Evolutionary conservation across 1,284 basidiomycete genomes (phyloP), one percentile per base, ranked within the genome.

Genomic region (Boletus mariae): DNA sequence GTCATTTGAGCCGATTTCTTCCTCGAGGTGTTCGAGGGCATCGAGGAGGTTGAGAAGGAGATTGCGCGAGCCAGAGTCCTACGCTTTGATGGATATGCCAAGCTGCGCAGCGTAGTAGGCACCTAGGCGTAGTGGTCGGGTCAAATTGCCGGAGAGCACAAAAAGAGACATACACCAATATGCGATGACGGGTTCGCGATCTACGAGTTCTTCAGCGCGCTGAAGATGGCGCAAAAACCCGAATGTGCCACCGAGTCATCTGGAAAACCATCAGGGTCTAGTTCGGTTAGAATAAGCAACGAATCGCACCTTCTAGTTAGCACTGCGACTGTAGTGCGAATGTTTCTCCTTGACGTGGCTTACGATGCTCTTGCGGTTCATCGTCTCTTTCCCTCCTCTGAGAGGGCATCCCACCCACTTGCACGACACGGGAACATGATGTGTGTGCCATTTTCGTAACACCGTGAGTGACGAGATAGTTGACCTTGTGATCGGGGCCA

Each of bases 81-180:
- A 77, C 60, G 77, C 71, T 73, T 87, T 81, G 73, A 84, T 68
- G 32, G 79, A 77, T 63, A 98, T 88, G 47, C 93, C 94, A 40
- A 89, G 74, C 70, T 97, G 91, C 0, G 92, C 90, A 43, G 93
- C 95, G 70, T 93, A 87, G 75, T 94, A 98, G 48, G 85, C 85
- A 73, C 87, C 92, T 94, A 45, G 15, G 10, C 0, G 37, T 1
- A 1, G 23, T 11, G 17, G 49, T 57, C 5, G 52, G 37, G 15
- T 10, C 12, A 17, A 11, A 43, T 7, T 49, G 17, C n/a, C n/a
- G 29, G 32, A 38, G 13, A 3, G 38, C 6, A 17, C 9, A 10
- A 23, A 0, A 17, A 17, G 6, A 34, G 29, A 49, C 88, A 62
- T 73, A 92, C 94, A 95, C 95, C 95, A 98, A 70, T 98, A 98